Evolutionary conservation across 305 asterid genomes (phyloP), one percentile per base, ranked within the genome.

Genomic region (Solanum hybrid): DNA sequence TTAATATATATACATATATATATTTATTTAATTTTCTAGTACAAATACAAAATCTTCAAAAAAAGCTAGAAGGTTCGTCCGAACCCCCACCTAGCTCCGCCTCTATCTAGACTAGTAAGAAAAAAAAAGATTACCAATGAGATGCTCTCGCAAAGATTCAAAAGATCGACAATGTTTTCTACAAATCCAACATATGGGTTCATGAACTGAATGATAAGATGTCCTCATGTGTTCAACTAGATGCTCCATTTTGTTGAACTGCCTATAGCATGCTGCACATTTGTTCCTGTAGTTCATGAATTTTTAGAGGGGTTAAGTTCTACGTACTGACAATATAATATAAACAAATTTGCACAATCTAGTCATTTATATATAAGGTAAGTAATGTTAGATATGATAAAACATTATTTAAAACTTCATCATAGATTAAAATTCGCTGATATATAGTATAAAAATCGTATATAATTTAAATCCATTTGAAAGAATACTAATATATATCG

Each of bases 231-330:
- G 99, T 89, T 96, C 99, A 87, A 96, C 98, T 29, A 97, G 94
- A 89, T 97, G 99, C 92, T 96, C 98, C 96, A 94, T 94, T 92
- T 92, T 96, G 93, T 97, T 97, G 89, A 95, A 97, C 90, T 96
- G 99, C 82, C 97, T 92, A 89, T 93, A 97, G 96, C 99, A 97
- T 22, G 97, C 99, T 42, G 97, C 99, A 91, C 99, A 97, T 82
- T 97, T 96, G 90, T 97, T 96, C 97, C 99, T 97, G 91, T 60
- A 5, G 4, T 4, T 7, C 42, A 10, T 5, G 19, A 22, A 22
- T 3, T 64, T 64, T 64, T 64, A 64, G 72, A 31, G 1, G 4
- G 27, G 2, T 82, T 27, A 82, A 45, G 71, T 45, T 42, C 5
- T 64, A 82, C 1, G 2, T 4, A 9, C 26, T 42, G 66, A 80